Base-by-base conservation (phyloP, 2,329 filamentous ascomycete genomes). In the Calycina marina region DNA sequence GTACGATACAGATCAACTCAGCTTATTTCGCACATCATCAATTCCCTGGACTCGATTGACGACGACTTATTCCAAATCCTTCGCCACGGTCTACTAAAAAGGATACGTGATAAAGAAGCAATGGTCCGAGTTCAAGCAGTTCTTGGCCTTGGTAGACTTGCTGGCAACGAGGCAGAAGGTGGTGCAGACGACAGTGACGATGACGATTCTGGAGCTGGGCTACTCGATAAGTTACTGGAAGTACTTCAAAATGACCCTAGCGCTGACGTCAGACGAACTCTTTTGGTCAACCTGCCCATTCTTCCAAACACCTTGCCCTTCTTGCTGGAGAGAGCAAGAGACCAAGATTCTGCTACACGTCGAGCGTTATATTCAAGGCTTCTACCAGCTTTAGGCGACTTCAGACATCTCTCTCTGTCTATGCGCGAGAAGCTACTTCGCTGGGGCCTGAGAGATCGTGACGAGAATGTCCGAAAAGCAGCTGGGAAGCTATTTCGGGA, bases 351-450 rank as follows among this genome's bases (percentile, higher is more conserved):
- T 3, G 69, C 76, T 4, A 96, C 86, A 4, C 69, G 90, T 38
- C 69, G 86, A 38, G 79, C 84, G 6, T 68, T 98, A 2, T 98
- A 96, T 52, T 79, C 86, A 1, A 74, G 81, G 20, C 65, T 98
- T 5, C 62, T 98, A 4, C 90, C 90, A 2, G 80, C 80, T 0
- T 63, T 98, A 1, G 90, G 86, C 9, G 90, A 98, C 56, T 98
- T 98, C 57, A 73, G 90, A 33, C 84, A 94, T 57, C 61, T 98
- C 32, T 93, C 85, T 8, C 65, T 98, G 14, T 84, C 81, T 2
- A 93, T 96, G 76, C 69, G 90, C 50, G 90, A 98, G 56, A 96
- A 96, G 56, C 66, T 98, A 18, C 67, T 98, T 16, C 73, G 90
- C 24, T 98, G 90, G 90, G 90, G 90, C 31, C 62, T 98, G 25